Evolutionary conservation across 768 basidiomycete species (phyloP), one percentile per base, ranked within the genome.

Genomic region (Pholiota conissans): DNA sequence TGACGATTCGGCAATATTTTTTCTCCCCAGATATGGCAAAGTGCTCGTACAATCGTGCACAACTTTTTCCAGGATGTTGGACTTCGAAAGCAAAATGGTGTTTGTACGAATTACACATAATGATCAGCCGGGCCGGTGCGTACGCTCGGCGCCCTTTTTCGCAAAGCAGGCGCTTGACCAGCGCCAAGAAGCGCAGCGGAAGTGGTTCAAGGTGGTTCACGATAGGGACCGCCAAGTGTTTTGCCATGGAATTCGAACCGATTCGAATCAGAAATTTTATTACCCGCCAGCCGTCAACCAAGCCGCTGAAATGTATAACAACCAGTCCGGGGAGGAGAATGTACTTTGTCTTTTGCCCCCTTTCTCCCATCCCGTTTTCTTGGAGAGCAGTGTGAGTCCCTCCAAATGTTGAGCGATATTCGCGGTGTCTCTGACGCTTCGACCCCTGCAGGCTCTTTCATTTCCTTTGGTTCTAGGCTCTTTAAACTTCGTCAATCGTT

Each of bases 1-100:
- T 58, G 80, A 73, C 7, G 66, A 54, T 52, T 75, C 71, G 16
- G 81, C 76, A 42, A 75, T 65, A 2, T 58, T 62, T 9, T 6
- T 26, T 57, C 35, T 48, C n/a, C 39, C 22, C 18, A 34, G 16
- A 9, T 27, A 20, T 10, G 7, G 11, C n/a, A 45, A 24, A 11
- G 8, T 11, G 40, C 22, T 9, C 3, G 5, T 20, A 42, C 40
- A 13, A 24, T 22, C 5, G 30, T 32, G n/a, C 30, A 6, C 13
- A 22, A 45, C 18, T 45, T 9, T 18, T 45, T 18, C n/a, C 5
- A 24, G 20, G 42, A 22, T 22, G 42, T 24, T 45, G 42, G 22
- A 26, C 20, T 18, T 45, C 13, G 8, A 22, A 22, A 24, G 22
- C 20, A 45, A 24, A 18, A 24, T 5, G 16, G 20, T 13, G 42